These are phyloP conservation scores for Colletotrichum spaethianum DNA, from an alignment of 2,329 filamentous ascomycete genomes.

Conservation along the genomic window DNA sequence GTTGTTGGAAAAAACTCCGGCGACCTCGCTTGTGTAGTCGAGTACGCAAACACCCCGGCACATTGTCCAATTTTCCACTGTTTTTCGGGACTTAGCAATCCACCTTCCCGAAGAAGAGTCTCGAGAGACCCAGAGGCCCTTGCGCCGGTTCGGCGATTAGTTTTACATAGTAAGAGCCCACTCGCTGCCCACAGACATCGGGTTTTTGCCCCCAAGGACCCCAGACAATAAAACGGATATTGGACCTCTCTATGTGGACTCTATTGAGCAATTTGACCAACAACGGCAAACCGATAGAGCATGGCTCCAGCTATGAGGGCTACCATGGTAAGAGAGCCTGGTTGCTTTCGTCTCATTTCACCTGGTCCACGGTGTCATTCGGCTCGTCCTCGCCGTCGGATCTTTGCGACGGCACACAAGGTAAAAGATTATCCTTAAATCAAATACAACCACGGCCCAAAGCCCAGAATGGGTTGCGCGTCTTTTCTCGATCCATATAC, in stretches of 20 bases:
- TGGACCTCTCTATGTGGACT: background rate
- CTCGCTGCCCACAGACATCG: background rate
- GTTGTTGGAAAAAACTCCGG: background rate
- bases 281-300: background rate
- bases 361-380: constrained; percentile 1
- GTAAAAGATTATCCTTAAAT: background rate
- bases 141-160: background rate
- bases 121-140: background rate
- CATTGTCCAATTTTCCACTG: constrained; percentile 1
- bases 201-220: background rate
- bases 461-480: constrained; percentile 4
- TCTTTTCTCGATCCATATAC: background rate
- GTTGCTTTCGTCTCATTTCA: background rate
- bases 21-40: background rate
- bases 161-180: no score
- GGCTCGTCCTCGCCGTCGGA: background rate
- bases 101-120: constrained; percentile 9
- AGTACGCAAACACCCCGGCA: background rate
- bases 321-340: background rate
- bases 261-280: constrained; percentile 1
- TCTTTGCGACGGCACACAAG: background rate
- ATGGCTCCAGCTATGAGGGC: background rate
- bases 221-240: background rate
- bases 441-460: background rate
- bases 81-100: background rate